Evolutionary conservation across 306 rosid species (phyloP), one percentile per base, ranked within the genome.

Genomic region (Cajanus cajan): DNA sequence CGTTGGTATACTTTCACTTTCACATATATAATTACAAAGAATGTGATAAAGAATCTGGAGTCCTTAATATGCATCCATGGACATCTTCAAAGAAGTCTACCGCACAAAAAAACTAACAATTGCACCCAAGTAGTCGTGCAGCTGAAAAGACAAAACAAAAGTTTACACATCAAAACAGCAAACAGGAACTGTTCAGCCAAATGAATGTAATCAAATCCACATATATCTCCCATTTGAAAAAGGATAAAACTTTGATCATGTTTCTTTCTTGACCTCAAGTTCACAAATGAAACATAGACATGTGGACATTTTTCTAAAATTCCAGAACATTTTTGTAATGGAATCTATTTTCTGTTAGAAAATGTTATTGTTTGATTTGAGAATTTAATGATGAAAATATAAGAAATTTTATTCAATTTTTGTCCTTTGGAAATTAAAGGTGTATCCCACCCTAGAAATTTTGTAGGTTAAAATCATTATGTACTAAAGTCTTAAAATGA

Each of bases 61-160:
- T 71, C 74, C 71, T 77, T 76, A 33, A 50, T 25, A 14, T 45
- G 78, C 57, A 74, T 15, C 28, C 63, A 66, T 36, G 45, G 28
- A 80, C 52, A 69, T 63, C 79, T 76, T 33, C 48, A 73, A 68
- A 68, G 78, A 34, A 22, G 78, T 58, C 78, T 88, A 89, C 61
- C 11, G 80, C 84, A 89, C 52, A 72, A 94, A 90, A 69, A 94
- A 4, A 78, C 86, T 45, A 78, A 90, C 44, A 31, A 92, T 51
- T 16, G 92, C 82, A 39, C 57, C 76, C 65, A 87, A 85, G 86
- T 94, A 92, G 82, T 69, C 89, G 14, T 85, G 85, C 82, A 94
- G 79, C 97, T 94, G 95, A 83, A 88, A 87, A 73, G 24, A 63
- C 58, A 28, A 71, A 79, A 72, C 44, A 43, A 48, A 50, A 25